phyloP scores from a whole-genome alignment of 192 early-diverging fungal genomes.

The Rhizoclosmatium globosum region DNA sequence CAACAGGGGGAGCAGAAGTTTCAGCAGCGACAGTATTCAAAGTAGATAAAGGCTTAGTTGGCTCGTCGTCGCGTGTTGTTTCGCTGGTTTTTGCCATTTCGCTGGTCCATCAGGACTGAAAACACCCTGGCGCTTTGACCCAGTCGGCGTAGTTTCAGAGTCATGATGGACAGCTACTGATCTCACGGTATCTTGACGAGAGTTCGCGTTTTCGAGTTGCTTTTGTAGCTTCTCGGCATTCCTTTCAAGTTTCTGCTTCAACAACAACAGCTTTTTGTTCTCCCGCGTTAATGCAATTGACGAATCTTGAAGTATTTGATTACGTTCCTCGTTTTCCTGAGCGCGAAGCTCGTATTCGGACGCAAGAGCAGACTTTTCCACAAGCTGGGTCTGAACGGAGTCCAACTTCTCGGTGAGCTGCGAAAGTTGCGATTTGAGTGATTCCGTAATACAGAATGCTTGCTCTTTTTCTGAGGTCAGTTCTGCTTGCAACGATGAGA shows the following conservation, averaged over 20 bases:
- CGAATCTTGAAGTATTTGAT: slow-evolving; percentile 18
- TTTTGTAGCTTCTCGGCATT: slow-evolving; percentile 4
- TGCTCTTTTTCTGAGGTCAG: background rate
- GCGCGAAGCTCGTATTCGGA: slow-evolving; percentile 15
- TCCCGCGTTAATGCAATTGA: slow-evolving; percentile 11
- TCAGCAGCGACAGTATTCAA: background rate
- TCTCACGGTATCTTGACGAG: background rate
- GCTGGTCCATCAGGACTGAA: background rate
- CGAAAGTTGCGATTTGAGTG: slow-evolving; percentile 1
- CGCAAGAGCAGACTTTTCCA: slow-evolving; percentile 4
- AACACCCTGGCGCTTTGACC: slow-evolving; percentile 9
- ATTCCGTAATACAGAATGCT: background rate
- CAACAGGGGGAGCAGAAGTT: background rate
- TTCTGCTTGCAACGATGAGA: background rate
- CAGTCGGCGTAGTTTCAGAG: slow-evolving; percentile 3
- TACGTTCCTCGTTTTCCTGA: slow-evolving; percentile 26
- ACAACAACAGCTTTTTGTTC: slow-evolving; percentile 22
- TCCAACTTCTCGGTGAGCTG: background rate
- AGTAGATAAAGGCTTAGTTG: too few relatives aligned
- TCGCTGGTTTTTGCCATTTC: background rate
- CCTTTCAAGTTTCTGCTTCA: slow-evolving; percentile 22
- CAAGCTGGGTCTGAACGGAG: background rate
- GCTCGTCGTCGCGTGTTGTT: background rate
- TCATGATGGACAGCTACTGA: background rate
- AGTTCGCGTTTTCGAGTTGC: background rate